phyloP scores from a whole-genome alignment of 768 basidiomycete genomes.

The Boletellus sp. region DNA sequence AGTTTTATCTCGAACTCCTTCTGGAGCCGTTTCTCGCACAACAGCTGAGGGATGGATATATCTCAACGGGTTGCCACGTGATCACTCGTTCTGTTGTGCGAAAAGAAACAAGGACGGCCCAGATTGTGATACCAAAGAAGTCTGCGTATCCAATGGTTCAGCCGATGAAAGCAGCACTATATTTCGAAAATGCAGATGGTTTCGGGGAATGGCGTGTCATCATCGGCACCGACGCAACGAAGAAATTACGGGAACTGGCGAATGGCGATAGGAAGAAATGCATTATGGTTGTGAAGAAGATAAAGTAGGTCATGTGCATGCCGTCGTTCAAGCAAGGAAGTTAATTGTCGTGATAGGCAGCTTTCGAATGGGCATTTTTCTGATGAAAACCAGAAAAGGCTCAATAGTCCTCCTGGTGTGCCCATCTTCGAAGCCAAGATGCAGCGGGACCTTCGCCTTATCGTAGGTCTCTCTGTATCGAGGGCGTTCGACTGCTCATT shows the following conservation, averaged over 20 bases:
- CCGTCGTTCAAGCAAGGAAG: neutral
- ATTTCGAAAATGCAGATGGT: conserved; percentile 55
- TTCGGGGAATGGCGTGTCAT: conserved; percentile 66
- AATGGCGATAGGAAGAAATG: conserved; percentile 48
- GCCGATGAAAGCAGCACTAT: conserved; percentile 58
- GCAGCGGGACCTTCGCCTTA: conserved; percentile 47
- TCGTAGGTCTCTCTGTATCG: conserved; percentile 38
- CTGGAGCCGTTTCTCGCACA: conserved; percentile 11
- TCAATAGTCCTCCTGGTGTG: conserved; percentile 45
- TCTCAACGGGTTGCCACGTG: neutral
- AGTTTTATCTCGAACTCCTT: conserved; percentile 29
- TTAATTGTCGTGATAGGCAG: conserved; percentile 40
- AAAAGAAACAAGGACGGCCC: neutral
- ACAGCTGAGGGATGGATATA: conserved; percentile 9
- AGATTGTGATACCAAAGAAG: conserved; percentile 7
- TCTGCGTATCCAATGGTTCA: conserved; percentile 47
- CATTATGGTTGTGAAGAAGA: conserved; percentile 62
- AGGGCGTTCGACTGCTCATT: too few species aligned
- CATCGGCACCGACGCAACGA: conserved; percentile 50
- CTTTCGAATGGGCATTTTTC: conserved; percentile 70
- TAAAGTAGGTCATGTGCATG: conserved; percentile 42
- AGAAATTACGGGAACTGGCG: conserved; percentile 46
- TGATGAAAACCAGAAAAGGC: conserved; percentile 59
- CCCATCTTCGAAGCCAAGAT: conserved; percentile 71
- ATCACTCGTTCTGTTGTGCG: neutral